Percentiles rank a stretch among this genome's conserved stretches.
These are phyloP conservation scores for Cladophialophora carrionii DNA, from an alignment of 2,329 filamentous ascomycete species.

Conservation along the genomic window DNA sequence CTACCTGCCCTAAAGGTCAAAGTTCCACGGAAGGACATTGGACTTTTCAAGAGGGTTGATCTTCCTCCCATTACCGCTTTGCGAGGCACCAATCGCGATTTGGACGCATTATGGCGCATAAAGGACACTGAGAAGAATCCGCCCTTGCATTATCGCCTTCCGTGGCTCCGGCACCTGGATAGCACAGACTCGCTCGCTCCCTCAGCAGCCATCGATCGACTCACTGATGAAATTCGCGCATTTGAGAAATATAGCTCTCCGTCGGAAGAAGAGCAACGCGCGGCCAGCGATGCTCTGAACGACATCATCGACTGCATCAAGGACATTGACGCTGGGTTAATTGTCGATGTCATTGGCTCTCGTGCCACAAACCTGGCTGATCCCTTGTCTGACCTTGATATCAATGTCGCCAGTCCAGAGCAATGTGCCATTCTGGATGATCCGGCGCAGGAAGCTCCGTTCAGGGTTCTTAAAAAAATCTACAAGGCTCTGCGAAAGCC, in stretches of 20 bases:
- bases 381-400: slow-evolving; percentile 60
- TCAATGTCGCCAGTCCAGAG: slow-evolving; percentile 39
- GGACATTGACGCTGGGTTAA: slow-evolving; percentile 38
- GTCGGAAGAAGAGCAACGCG: slow-evolving; percentile 48
- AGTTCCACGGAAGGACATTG: neutral
- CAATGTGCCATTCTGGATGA: slow-evolving; percentile 18
- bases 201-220: slow-evolving; percentile 32
- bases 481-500: slow-evolving; percentile 20
- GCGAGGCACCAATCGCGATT: slow-evolving; percentile 24
- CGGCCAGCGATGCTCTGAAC: slow-evolving; percentile 38
- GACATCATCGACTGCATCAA: slow-evolving; percentile 42
- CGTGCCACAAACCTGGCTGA: slow-evolving; percentile 56
- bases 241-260: slow-evolving; percentile 53
- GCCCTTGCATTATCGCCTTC: slow-evolving; percentile 20
- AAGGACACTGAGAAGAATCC: slow-evolving; percentile 14
- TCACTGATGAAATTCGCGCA: slow-evolving; percentile 53
- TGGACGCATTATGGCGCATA: slow-evolving; percentile 30
- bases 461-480: slow-evolving; percentile 19
- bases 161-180: slow-evolving; percentile 25
- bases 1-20: slow-evolving; percentile 2
- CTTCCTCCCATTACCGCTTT: slow-evolving; percentile 9
- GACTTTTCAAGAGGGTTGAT: slow-evolving; percentile 10
- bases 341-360: slow-evolving; percentile 57
- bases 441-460: slow-evolving; percentile 11
- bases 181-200: neutral